These are phyloP conservation scores for Bruguiera hainesii DNA, from an alignment of 441 rosid genomes.

Conservation along the genomic window DNA sequence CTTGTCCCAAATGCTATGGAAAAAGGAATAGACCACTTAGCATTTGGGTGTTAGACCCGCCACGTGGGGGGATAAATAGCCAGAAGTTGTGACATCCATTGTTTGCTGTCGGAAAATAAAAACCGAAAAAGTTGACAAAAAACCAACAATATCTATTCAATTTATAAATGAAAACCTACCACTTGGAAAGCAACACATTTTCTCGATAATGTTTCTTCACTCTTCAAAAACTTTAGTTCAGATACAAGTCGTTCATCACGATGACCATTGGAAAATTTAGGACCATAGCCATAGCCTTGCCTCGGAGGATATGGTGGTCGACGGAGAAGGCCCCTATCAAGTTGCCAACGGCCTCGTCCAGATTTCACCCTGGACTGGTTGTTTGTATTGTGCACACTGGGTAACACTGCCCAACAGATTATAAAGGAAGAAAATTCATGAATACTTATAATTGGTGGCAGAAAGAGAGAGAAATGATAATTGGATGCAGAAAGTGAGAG, in stretches of 20 bases:
- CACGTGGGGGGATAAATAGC: constrained; percentile 8
- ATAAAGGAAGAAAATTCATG: too few species aligned
- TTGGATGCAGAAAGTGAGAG: too few species aligned
- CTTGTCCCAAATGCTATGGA: not conserved
- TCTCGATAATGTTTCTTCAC: constrained; percentile 84
- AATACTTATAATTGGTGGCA: too few species aligned
- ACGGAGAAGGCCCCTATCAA: constrained; percentile 89
- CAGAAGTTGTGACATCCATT: constrained; percentile 1
- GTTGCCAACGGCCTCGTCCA: constrained; percentile 87
- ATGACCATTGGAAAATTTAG: constrained; percentile 62
- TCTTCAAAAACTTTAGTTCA: constrained; percentile 76
- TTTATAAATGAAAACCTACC: constrained; percentile 39
- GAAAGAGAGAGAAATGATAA: too few species aligned
- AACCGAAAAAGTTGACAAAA: not conserved
- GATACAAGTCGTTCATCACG: constrained; percentile 92
- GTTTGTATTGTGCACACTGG: too few species aligned
- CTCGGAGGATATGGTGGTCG: constrained; percentile 81
- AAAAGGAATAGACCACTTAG: not conserved
- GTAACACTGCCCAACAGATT: too few species aligned
- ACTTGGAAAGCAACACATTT: constrained; percentile 76
- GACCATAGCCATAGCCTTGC: constrained; percentile 63
- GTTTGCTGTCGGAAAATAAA: constrained; percentile 1
- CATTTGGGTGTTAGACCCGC: not conserved
- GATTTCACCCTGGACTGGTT: constrained; percentile 9
- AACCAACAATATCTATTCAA: not conserved